Evolutionary conservation across 768 basidiomycete genomes (phyloP), one percentile per base, ranked within the genome.

Genomic region (Tephrocybe sp.): DNA sequence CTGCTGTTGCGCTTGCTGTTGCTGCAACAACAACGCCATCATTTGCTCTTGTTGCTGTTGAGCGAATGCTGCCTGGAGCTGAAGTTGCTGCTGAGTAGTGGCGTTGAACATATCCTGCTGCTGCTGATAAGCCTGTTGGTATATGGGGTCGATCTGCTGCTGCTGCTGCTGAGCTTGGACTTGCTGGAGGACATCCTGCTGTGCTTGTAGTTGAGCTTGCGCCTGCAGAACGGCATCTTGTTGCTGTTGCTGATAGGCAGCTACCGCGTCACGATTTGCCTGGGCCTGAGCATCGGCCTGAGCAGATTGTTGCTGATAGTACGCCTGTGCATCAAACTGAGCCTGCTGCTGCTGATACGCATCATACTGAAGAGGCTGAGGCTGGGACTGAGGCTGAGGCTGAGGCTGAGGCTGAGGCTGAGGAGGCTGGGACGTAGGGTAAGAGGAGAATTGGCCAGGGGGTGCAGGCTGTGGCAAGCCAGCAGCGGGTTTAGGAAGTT

Each of bases 141-240:
- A 49, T 1, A 50, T 44, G 7, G 33, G 45, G 25, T 53, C 36
- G 24, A 34, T 36, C 28, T 58, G 55, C 40, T 62, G 55, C 26
- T 60, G 53, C 50, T 57, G 60, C 37, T 60, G 59, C 45, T 60
- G 54, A 40, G 46, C 24, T 40, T 59, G 52, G 15, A 11, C n/a
- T 18, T 51, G 50, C 20, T 45, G 44, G 3, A 45, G 45, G 4
- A 39, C 46, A n/a, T 51, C 34, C 39, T 59, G 55, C 14, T 62
- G 47, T 3, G 36, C 36, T 38, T 59, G 58, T 25, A 56, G 57
- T 15, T 53, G 53, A 6, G 47, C 43, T 20, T 56, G 54, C 17
- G 18, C 15, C 40, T 49, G 50, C 8, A n/a, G 17, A 21, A 39
- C 15, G 11, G 38, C 28, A 21, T 15, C 30, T 10, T 50, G 49